A percentile compares a stretch with the other conserved stretches of the same genome.
phyloP scores from a whole-genome alignment of 1,284 basidiomycete genomes.

The Pseudomicrostroma phylloplanum region DNA sequence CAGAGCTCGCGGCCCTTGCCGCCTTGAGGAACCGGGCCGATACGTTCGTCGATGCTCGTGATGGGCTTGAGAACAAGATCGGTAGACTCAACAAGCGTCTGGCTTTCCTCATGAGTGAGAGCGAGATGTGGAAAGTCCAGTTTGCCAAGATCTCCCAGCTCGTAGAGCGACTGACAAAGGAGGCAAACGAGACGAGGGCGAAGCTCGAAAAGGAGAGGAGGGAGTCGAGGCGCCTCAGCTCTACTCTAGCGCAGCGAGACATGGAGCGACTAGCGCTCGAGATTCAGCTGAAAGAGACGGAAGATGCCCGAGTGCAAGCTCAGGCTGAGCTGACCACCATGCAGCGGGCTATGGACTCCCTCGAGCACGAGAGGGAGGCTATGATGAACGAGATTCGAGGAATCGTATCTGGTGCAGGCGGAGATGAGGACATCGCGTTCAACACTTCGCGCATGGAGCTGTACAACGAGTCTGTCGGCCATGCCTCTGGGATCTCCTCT shows the following conservation, averaged over 20 bases:
- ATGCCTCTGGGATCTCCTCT: conserved; percentile 13
- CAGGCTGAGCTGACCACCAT: conserved; percentile 33
- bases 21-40: conserved; percentile 64
- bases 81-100: conserved; percentile 58
- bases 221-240: conserved; percentile 70
- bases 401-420: conserved; percentile 23
- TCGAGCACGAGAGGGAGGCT: conserved; percentile 33
- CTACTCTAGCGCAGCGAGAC: conserved; percentile 34
- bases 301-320: conserved; percentile 38
- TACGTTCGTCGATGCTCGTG: conserved; percentile 75
- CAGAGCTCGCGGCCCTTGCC: conserved; percentile 35
- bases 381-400: conserved; percentile 48
- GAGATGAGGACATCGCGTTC: conserved; percentile 25
- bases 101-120: conserved; percentile 85
- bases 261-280: conserved; percentile 37
- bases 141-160: conserved; percentile 84
- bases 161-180: conserved; percentile 73
- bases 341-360: conserved; percentile 36
- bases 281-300: conserved; percentile 39
- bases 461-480: conserved; percentile 7
- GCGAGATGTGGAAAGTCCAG: conserved; percentile 78
- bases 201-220: conserved; percentile 82
- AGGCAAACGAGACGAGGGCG: conserved; percentile 67
- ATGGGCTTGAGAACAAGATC: conserved; percentile 70
- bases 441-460: conserved; percentile 27